Evolutionary conservation across 345 rosid genomes (phyloP).

Genomic region (Hypericum androsaemum): DNA sequence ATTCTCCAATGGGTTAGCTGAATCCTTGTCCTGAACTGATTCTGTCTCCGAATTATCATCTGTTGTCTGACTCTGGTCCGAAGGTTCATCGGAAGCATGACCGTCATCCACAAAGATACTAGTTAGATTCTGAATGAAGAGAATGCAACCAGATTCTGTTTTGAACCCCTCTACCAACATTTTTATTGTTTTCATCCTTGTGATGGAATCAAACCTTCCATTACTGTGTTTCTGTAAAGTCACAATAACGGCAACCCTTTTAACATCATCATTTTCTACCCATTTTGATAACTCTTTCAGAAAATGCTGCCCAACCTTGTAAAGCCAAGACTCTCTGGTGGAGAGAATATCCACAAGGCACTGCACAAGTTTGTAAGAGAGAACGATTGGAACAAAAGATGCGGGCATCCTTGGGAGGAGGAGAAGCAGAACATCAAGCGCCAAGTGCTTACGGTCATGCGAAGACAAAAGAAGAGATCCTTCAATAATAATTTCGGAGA

Average conservation of each 20-base stretch:
- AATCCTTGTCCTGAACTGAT: slow-evolving; percentile 67
- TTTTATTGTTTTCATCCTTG: slow-evolving; percentile 71
- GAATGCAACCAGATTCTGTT: slow-evolving; percentile 67
- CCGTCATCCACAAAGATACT: slow-evolving; percentile 81
- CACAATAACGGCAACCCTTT: slow-evolving; percentile 69
- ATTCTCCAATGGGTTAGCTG: slow-evolving; percentile 38
- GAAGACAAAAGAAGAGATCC: slow-evolving; percentile 71
- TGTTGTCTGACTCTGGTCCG: slow-evolving; percentile 98
- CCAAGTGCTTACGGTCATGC: slow-evolving; percentile 93
- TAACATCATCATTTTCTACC: slow-evolving; percentile 71
- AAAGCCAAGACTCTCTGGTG: slow-evolving; percentile 81
- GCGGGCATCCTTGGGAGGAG: slow-evolving; percentile 80
- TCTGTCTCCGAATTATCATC: slow-evolving; percentile 95
- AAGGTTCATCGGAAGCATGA: slow-evolving; percentile 67
- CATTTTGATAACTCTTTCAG: slow-evolving; percentile 56
- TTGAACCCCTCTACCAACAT: slow-evolving; percentile 67
- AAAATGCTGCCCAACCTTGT: slow-evolving; percentile 73
- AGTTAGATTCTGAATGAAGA: slow-evolving; percentile 66
- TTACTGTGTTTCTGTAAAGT: slow-evolving; percentile 84
- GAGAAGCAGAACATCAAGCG: slow-evolving; percentile 66
- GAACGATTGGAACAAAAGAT: slow-evolving; percentile 45
- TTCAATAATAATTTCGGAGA: slow-evolving; percentile 59
- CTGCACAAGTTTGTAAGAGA: slow-evolving; percentile 76
- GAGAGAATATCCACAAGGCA: slow-evolving; percentile 83
- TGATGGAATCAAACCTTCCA: slow-evolving; percentile 69